Percentiles rank a stretch among this genome's conserved stretches.
Evolutionary conservation across 352 stramenopile species (phyloP).

Genomic region (Globisporangium emineosum): DNA sequence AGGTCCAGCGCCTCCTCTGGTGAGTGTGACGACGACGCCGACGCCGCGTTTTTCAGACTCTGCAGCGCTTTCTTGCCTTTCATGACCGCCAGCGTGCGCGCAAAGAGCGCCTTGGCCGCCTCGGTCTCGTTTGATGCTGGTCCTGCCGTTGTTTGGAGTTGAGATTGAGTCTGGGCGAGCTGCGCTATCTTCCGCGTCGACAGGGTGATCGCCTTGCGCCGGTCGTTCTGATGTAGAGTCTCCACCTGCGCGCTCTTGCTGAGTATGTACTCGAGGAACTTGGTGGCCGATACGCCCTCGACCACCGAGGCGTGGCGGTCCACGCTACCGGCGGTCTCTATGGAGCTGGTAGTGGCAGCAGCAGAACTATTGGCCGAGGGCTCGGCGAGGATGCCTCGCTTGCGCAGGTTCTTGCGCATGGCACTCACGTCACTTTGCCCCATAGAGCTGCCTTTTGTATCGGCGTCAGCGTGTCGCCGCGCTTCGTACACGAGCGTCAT

Average conservation of each 20-base stretch:
- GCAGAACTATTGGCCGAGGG: not conserved
- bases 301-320: not conserved
- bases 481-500: conserved; percentile 20
- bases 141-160: conserved; percentile 5
- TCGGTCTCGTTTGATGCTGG: conserved; percentile 1
- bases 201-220: conserved; percentile 34
- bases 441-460: not conserved
- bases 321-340: not conserved
- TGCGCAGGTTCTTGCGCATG: conserved; percentile 17
- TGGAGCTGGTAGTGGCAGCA: not conserved
- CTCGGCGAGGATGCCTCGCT: conserved; percentile 19
- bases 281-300: conserved; percentile 15
- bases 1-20: conserved; percentile 2
- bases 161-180: conserved; percentile 24
- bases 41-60: conserved; percentile 16
- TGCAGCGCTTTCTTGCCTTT: conserved; percentile 28
- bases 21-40: not conserved
- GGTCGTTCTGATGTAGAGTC: conserved; percentile 35
- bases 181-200: conserved; percentile 33
- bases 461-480: not conserved
- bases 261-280: conserved; percentile 46
- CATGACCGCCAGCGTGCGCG: conserved; percentile 27
- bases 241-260: conserved; percentile 38
- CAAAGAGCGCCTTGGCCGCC: conserved; percentile 24
- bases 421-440: conserved; percentile 14